Percentiles rank a stretch among this genome's conserved stretches.
Conservation (phyloP, 1,139 yeast genomes). For the Meyerozyma carpophila region DNA sequence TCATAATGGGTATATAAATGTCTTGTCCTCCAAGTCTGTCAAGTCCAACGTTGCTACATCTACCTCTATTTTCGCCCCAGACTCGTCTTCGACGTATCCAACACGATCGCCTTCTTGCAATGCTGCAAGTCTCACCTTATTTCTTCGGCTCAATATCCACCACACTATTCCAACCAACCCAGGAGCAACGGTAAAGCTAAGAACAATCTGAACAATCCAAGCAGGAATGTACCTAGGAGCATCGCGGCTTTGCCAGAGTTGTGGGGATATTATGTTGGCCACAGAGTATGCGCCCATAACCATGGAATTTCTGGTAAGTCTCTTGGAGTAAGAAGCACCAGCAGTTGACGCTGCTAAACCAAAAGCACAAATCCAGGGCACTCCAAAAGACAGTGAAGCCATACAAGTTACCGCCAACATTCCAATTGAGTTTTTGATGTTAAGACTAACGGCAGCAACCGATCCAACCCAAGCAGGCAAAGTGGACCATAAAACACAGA, state of each 20-base stretch:
- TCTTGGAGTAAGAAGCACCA: slow-evolving; percentile 21
- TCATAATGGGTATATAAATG: slow-evolving; percentile 38
- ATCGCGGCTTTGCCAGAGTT: slow-evolving; percentile 17
- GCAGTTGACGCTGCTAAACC: slow-evolving; percentile 20
- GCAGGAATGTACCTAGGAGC: slow-evolving; percentile 28
- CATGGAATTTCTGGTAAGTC: slow-evolving; percentile 18
- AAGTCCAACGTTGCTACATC: neutral
- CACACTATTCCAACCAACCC: slow-evolving; percentile 29
- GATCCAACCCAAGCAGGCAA: slow-evolving; percentile 40
- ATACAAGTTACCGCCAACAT: slow-evolving; percentile 27
- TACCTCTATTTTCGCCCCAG: slow-evolving; percentile 15
- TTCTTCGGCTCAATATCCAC: slow-evolving; percentile 32
- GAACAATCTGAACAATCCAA: slow-evolving; percentile 50
- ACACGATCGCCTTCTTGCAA: slow-evolving; percentile 6
- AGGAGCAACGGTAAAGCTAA: slow-evolving; percentile 40
- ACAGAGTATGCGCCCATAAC: slow-evolving; percentile 19
- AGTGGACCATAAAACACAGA: slow-evolving; percentile 17
- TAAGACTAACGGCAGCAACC: slow-evolving; percentile 37
- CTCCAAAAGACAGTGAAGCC: slow-evolving; percentile 18
- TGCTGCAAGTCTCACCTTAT: slow-evolving; percentile 21
- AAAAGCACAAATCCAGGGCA: slow-evolving; percentile 18
- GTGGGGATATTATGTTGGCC: slow-evolving; percentile 24
- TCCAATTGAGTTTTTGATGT: slow-evolving; percentile 36
- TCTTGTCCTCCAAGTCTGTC: slow-evolving; percentile 32
- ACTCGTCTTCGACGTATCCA: slow-evolving; percentile 22